Evolutionary conservation across 257 asterid genomes (phyloP).

Genomic region (Primulina tabacum): DNA sequence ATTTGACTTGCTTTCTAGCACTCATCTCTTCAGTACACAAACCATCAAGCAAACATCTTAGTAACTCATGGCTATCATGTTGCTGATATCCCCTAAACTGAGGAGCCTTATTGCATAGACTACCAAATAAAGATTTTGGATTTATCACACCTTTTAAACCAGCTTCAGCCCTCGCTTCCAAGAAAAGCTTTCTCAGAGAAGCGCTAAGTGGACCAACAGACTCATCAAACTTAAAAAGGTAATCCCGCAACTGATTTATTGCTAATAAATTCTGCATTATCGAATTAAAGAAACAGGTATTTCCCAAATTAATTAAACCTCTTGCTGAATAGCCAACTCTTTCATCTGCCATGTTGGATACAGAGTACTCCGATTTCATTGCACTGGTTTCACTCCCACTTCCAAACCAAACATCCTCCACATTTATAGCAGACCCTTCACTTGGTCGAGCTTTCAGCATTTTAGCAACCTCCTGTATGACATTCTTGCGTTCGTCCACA

Average conservation of each 20-base stretch:
- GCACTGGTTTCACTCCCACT: slow-evolving; percentile 49
- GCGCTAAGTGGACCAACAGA: slow-evolving; percentile 66
- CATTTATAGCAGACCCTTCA: slow-evolving; percentile 47
- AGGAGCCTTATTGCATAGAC: slow-evolving; percentile 74
- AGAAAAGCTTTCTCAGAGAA: slow-evolving; percentile 60
- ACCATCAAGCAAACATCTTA: slow-evolving; percentile 82
- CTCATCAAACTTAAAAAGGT: slow-evolving; percentile 51
- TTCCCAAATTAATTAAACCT: slow-evolving; percentile 90
- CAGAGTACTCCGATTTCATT: slow-evolving; percentile 38
- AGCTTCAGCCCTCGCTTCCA: slow-evolving; percentile 47
- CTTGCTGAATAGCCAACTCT: slow-evolving; percentile 41
- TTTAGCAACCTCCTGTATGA: slow-evolving; percentile 55
- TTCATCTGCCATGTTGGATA: slow-evolving; percentile 31
- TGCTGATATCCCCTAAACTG: slow-evolving; percentile 91
- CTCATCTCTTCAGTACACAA: slow-evolving; percentile 64
- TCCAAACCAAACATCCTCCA: slow-evolving; percentile 79
- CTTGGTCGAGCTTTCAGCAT: slow-evolving; percentile 46
- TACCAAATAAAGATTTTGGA: slow-evolving; percentile 72
- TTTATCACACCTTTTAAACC: slow-evolving; percentile 50
- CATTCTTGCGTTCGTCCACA: slow-evolving; percentile 37
- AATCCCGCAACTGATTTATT: slow-evolving; percentile 48
- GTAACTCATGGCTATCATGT: slow-evolving; percentile 94
- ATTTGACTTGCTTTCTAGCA: slow-evolving; percentile 39
- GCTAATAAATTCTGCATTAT: slow-evolving; percentile 77
- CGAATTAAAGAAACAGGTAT: slow-evolving; percentile 93